Percentiles rank a stretch among this genome's conserved stretches.
Conservation (phyloP, 345 rosid species). For the Laguncularia racemosa region DNA sequence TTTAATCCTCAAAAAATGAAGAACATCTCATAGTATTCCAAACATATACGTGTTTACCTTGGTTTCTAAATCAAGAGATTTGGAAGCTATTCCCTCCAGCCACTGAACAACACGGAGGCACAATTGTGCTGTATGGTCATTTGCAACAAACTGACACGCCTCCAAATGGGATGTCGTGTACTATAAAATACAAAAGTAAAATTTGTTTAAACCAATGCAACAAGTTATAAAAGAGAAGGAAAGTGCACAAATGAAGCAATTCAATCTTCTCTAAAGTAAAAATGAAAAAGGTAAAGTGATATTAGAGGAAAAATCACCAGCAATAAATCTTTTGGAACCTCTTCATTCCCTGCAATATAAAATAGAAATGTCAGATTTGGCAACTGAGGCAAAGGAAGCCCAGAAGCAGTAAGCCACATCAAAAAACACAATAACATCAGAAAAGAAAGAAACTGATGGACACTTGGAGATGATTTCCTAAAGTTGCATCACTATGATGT, state of each 20-base stretch:
- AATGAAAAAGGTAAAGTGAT: neutral
- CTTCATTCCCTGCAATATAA: conserved; percentile 68
- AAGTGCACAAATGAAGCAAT: neutral
- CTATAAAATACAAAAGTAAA: conserved; percentile 5
- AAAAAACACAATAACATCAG: too few species aligned
- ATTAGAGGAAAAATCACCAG: conserved; percentile 36
- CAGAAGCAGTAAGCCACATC: too few species aligned
- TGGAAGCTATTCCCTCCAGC: conserved; percentile 94
- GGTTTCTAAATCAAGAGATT: conserved; percentile 87
- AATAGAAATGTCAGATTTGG: conserved; percentile 14
- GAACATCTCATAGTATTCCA: neutral
- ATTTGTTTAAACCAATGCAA: neutral
- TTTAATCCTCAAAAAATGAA: neutral
- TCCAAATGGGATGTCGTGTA: conserved; percentile 88
- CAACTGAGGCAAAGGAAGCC: neutral
- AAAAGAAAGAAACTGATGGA: too few species aligned
- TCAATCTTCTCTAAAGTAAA: neutral
- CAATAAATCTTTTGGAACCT: conserved; percentile 50
- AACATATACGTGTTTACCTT: conserved; percentile 44
- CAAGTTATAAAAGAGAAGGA: neutral
- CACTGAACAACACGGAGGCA: conserved; percentile 94
- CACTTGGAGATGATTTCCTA: too few species aligned
- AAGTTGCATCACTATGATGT: too few species aligned
- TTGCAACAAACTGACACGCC: conserved; percentile 83
- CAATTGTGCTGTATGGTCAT: conserved; percentile 82